Evolutionary conservation across 2,329 filamentous ascomycete genomes (phyloP), one percentile per base, ranked within the genome.

Genomic region (Didymella exigua): DNA sequence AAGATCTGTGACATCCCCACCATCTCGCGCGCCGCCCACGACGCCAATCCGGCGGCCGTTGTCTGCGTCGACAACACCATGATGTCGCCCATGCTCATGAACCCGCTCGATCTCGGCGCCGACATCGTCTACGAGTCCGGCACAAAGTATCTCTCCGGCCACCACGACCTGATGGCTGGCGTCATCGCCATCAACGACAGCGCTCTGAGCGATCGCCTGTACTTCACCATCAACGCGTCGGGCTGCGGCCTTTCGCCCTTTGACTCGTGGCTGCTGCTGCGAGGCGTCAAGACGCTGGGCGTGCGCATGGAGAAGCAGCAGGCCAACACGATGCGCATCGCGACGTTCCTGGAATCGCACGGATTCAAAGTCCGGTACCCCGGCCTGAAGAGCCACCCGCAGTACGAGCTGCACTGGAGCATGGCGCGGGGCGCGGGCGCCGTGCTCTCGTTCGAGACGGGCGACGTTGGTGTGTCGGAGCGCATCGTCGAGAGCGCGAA

Each of bases 221-320:
- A 89, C 80, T 98, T 97, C 78, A 93, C 91, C 53, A 97, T 99
- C 82, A 99, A 99, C 75, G 87, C 92, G 1, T 96, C 93, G 0
- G 95, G 95, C 37, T 98, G 95, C 72, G 95, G 95, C 9, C 82
- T 99, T 6, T 89, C 92, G 2, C 95, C 96, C 4, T 96, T 98
- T 71, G 95, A 99, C 77, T 93, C 91, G 0, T 99, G 96, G 84
- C 84, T 99, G 31, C 86, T 99, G 33, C 91, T 99, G 82, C 87
- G 95, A 54, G 95, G 95, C 16, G 87, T 99, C 75, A 99, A 99
- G 81, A 99, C 95, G 0, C 82, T 99, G 6, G 93, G 93, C 59
- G 95, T 99, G 49, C 92, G 95, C 68, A 97, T 99, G 93, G 95
- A 99, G 74, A 96, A 96, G 80, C 96, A 99, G 76, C 95, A 99